Percentiles rank a stretch among this genome's conserved stretches.
Conservation (phyloP, 176 grass and related monocot genomes). For the Cocos nucifera region DNA sequence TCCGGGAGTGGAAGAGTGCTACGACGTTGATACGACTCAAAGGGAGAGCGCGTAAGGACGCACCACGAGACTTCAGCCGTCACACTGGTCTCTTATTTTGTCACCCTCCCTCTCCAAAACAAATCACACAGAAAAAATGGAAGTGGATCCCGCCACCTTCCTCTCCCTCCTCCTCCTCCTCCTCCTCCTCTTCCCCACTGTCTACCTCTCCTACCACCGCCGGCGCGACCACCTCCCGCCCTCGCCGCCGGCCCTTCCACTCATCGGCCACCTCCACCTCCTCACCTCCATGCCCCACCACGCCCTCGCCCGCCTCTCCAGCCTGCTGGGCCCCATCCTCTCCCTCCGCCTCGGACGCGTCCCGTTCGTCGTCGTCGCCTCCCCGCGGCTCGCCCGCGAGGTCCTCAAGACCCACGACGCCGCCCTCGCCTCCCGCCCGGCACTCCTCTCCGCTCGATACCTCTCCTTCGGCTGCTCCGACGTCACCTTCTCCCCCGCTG, state of each 20-base stretch:
- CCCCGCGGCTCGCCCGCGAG: constrained; percentile 36
- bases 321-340: constrained; percentile 16
- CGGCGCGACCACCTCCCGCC: constrained; percentile 14
- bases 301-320: constrained; percentile 14
- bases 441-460: constrained; percentile 39
- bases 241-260: constrained; percentile 21
- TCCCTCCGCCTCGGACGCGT: constrained; percentile 51
- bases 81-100: too few relatives aligned
- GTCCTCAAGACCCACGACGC: constrained; percentile 53
- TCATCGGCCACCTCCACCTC: constrained; percentile 36
- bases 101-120: too few relatives aligned
- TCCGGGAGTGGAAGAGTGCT: too few relatives aligned
- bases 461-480: constrained; percentile 40
- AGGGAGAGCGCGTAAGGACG: too few relatives aligned
- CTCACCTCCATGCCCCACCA: constrained; percentile 32
- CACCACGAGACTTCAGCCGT: too few relatives aligned
- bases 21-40: too few relatives aligned
- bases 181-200: too few relatives aligned
- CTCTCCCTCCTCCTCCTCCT: too few relatives aligned
- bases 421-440: constrained; percentile 48
- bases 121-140: too few relatives aligned
- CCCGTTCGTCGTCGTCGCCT: constrained; percentile 40
- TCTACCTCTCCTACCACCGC: neutral
- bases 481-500: constrained; percentile 46
- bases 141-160: too few relatives aligned